These are phyloP conservation scores for Persicaria maculosa DNA, from an alignment of 148 eudicot genomes.

Conservation along the genomic window DNA sequence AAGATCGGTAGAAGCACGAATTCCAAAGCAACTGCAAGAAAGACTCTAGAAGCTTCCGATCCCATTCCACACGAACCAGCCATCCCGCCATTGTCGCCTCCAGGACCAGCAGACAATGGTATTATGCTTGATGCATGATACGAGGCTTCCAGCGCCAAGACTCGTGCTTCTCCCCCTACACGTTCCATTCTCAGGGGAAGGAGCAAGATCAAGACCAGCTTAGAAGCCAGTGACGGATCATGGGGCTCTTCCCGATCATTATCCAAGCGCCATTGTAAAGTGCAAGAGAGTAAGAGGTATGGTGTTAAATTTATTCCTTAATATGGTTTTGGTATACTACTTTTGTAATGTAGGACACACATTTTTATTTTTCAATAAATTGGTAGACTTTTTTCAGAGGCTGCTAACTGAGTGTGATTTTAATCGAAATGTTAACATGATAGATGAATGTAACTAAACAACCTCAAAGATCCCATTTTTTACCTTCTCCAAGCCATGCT, in stretches of 20 bases:
- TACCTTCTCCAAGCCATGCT: no score
- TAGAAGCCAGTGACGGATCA: not conserved
- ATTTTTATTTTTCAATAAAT: not conserved
- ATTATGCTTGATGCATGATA: conserved; percentile 29
- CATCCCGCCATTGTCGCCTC: conserved; percentile 74
- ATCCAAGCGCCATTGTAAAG: conserved; percentile 45
- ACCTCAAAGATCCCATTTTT: no score
- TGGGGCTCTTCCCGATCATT: conserved; percentile 53
- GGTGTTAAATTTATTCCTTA: conserved; percentile 10
- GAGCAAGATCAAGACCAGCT: not conserved
- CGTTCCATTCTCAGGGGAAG: not conserved
- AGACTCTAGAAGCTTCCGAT: conserved; percentile 27
- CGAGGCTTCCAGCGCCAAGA: not conserved
- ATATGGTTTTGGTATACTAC: conserved; percentile 4
- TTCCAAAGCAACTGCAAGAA: conserved; percentile 53
- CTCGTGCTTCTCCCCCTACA: conserved; percentile 1
- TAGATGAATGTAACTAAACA: no score
- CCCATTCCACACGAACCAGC: conserved; percentile 40
- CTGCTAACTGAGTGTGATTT: not conserved
- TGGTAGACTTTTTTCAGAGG: conserved; percentile 6
- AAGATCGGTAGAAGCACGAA: conserved; percentile 34
- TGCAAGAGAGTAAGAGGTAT: conserved; percentile 16
- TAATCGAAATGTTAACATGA: no score
- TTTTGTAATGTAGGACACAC: conserved; percentile 12
- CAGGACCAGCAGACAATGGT: conserved; percentile 26